A percentile compares a stretch with the other conserved stretches of the same genome.
Evolutionary conservation across 1,284 basidiomycete species (phyloP).

Genomic region (Ganoderma lingzhi): DNA sequence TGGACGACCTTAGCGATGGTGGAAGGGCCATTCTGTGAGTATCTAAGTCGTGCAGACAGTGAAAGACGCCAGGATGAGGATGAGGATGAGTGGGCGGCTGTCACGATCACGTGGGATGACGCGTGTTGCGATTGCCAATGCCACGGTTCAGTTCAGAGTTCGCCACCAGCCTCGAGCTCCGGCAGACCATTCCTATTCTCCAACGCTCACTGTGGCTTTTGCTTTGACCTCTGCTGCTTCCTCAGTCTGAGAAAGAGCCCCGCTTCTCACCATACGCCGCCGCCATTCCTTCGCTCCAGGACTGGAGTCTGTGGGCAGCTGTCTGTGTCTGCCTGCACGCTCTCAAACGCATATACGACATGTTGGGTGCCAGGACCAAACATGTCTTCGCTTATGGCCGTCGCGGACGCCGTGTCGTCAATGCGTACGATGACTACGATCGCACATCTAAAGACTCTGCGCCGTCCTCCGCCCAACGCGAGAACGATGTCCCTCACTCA

Average conservation of each 20-base stretch:
- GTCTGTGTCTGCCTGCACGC: slow-evolving; percentile 23
- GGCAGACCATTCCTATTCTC: too few relatives aligned
- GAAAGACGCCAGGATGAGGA: neutral
- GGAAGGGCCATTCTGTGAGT: slow-evolving; percentile 62
- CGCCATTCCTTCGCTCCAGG: slow-evolving; percentile 13
- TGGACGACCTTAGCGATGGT: slow-evolving; percentile 61
- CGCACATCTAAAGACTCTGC: slow-evolving; percentile 17
- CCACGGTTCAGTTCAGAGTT: slow-evolving; percentile 30
- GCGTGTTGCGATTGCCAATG: slow-evolving; percentile 34
- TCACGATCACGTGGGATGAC: slow-evolving; percentile 32
- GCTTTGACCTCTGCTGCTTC: neutral
- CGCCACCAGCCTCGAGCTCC: too few relatives aligned
- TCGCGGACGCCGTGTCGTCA: slow-evolving; percentile 69
- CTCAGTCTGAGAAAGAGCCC: neutral
- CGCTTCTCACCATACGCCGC: neutral
- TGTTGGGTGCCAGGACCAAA: slow-evolving; percentile 68
- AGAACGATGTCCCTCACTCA: slow-evolving; percentile 10
- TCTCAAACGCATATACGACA: slow-evolving; percentile 34
- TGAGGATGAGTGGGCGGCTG: neutral
- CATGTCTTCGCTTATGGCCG: slow-evolving; percentile 76
- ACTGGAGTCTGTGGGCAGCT: slow-evolving; percentile 21
- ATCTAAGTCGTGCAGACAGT: neutral
- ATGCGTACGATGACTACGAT: slow-evolving; percentile 49
- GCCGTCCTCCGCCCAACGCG: slow-evolving; percentile 4
- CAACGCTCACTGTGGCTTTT: neutral